A percentile compares a stretch with the other conserved stretches of the same genome.
Evolutionary conservation across 2,329 filamentous ascomycete species (phyloP).

Genomic region (Fusarium nurragi): DNA sequence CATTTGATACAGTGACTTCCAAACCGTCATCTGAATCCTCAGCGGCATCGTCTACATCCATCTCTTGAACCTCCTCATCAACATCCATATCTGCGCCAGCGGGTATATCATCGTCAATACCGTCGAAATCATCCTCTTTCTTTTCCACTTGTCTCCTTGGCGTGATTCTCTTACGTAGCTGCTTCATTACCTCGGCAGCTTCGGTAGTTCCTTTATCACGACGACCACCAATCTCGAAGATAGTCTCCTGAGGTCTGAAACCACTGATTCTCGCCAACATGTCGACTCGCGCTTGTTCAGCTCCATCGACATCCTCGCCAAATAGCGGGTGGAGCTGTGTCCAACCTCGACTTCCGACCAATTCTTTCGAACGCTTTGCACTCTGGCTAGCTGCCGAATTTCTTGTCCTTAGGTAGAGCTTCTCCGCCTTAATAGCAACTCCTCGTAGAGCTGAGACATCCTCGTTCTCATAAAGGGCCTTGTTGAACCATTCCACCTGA

Average conservation of each 20-base stretch:
- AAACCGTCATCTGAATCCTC: conserved; percentile 71
- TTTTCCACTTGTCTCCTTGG: conserved; percentile 60
- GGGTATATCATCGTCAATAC: conserved; percentile 44
- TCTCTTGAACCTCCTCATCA: conserved; percentile 47
- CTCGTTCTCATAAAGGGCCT: conserved; percentile 76
- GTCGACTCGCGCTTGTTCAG: conserved; percentile 78
- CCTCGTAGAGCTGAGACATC: conserved; percentile 76
- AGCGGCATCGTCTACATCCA: conserved; percentile 54
- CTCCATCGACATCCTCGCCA: conserved; percentile 70
- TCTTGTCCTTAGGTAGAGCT: conserved; percentile 87
- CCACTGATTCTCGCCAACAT: conserved; percentile 91
- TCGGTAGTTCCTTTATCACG: conserved; percentile 71
- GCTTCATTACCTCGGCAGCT: conserved; percentile 79
- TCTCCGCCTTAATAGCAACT: conserved; percentile 89
- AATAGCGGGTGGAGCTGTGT: conserved; percentile 83
- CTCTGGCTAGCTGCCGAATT: conserved; percentile 92
- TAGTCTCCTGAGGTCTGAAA: conserved; percentile 89
- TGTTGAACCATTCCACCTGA: conserved; percentile 84
- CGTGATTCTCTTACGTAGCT: conserved; percentile 74
- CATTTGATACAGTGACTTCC: conserved; percentile 75
- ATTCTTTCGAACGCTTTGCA: conserved; percentile 83
- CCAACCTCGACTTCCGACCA: conserved; percentile 76
- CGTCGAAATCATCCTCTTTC: conserved; percentile 50
- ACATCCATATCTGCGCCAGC: conserved; percentile 50
- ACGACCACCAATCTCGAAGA: conserved; percentile 92